Conservation (phyloP, 1,284 basidiomycete genomes). For the Ustilago sp. region DNA sequence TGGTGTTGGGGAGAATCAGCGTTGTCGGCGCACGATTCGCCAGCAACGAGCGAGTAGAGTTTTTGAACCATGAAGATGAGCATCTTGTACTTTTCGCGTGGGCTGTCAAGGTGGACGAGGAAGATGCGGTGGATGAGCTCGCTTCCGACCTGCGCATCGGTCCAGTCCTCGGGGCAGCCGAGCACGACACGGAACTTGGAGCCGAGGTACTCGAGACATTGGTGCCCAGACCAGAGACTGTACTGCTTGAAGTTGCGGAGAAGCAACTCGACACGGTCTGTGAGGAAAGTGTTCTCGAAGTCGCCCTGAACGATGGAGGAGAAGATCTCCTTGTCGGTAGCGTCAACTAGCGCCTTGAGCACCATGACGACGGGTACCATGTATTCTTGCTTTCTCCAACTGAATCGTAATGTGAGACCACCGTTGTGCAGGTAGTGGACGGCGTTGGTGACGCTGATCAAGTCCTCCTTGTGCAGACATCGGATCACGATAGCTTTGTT, state of each 20-base stretch:
- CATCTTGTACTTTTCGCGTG: slow-evolving; percentile 96
- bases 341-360: slow-evolving; percentile 89
- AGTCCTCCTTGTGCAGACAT: slow-evolving; percentile 76
- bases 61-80: slow-evolving; percentile 98
- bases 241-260: slow-evolving; percentile 91
- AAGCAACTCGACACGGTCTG: slow-evolving; percentile 97
- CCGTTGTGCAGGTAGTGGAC: slow-evolving; percentile 97
- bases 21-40: slow-evolving; percentile 91
- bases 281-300: slow-evolving; percentile 95
- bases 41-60: slow-evolving; percentile 90
- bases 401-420: slow-evolving; percentile 93
- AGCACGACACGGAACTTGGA: slow-evolving; percentile 96
- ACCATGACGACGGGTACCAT: slow-evolving; percentile 98
- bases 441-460: slow-evolving; percentile 79
- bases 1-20: slow-evolving; percentile 99
- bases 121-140: slow-evolving; percentile 88
- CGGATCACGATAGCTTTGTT: slow-evolving; percentile 94
- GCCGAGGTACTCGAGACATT: slow-evolving; percentile 96
- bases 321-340: slow-evolving; percentile 97
- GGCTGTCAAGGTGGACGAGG: slow-evolving; percentile 87
- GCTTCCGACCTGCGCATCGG: slow-evolving; percentile 82
- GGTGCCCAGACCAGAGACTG: slow-evolving; percentile 84
- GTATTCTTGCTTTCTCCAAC: slow-evolving; percentile 98
- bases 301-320: slow-evolving; percentile 98
- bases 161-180: slow-evolving; percentile 92